Evolutionary conservation across 1,139 yeast species (phyloP).

Genomic region (Pichia sp.): DNA sequence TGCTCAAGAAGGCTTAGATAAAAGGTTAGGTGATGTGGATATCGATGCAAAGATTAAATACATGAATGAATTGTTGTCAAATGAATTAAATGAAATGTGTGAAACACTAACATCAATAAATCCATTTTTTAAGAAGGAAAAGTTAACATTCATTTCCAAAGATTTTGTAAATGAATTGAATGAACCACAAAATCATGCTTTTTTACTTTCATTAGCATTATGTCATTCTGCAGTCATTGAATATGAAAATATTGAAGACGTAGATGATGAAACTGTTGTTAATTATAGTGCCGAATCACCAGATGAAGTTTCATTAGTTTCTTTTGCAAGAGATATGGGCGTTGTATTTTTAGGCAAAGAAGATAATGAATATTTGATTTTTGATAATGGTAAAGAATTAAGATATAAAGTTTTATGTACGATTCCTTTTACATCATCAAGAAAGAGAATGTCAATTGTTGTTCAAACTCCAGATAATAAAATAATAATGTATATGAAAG

Average conservation of each 20-base stretch:
- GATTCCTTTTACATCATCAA: constrained; percentile 49
- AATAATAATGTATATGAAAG: constrained; percentile 39
- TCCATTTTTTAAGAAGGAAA: constrained; percentile 35
- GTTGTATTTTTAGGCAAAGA: constrained; percentile 44
- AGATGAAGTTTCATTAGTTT: constrained; percentile 59
- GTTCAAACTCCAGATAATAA: constrained; percentile 38
- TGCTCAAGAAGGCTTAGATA: constrained; percentile 53
- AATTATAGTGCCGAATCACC: constrained; percentile 56
- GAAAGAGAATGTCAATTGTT: constrained; percentile 57
- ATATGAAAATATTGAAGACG: constrained; percentile 18
- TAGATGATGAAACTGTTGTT: constrained; percentile 34
- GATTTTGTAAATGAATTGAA: constrained; percentile 39
- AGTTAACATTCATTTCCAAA: constrained; percentile 44
- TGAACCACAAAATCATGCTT: constrained; percentile 41
- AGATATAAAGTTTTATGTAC: constrained; percentile 42
- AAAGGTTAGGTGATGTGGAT: constrained; percentile 46
- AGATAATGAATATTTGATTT: constrained; percentile 29
- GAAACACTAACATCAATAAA: constrained; percentile 21
- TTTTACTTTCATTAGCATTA: constrained; percentile 48
- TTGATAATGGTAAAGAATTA: constrained; percentile 13
- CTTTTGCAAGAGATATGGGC: constrained; percentile 54
- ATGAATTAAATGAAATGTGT: constrained; percentile 39
- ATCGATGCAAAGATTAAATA: constrained; percentile 41
- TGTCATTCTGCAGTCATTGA: constrained; percentile 60
- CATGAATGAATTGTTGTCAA: constrained; percentile 37